Conservation (phyloP, 2,329 filamentous ascomycete species). For the Ampelomyces quisqualis region DNA sequence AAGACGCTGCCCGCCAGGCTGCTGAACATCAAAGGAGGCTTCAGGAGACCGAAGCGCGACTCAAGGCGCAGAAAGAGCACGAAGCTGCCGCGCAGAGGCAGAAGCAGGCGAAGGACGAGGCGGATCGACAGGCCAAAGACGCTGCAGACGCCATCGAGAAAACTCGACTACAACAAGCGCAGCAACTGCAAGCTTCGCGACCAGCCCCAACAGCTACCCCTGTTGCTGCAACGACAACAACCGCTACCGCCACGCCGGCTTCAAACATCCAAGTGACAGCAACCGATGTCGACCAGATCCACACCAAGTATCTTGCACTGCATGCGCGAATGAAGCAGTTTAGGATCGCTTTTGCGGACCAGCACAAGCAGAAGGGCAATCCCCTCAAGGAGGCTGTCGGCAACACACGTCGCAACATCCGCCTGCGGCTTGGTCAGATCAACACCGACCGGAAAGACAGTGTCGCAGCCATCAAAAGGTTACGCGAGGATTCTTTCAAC, state of each 20-base stretch:
- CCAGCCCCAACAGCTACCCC: conserved; percentile 5
- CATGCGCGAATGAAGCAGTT: conserved; percentile 43
- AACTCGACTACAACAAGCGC: conserved; percentile 22
- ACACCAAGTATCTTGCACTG: conserved; percentile 39
- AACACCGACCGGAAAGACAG: conserved; percentile 32
- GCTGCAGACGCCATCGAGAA: conserved; percentile 28
- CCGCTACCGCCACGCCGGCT: not conserved
- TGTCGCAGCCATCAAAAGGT: conserved; percentile 25
- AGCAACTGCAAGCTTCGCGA: conserved; percentile 12
- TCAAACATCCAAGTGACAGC: conserved; percentile 11
- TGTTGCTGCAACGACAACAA: not conserved
- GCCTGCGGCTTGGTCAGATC: conserved; percentile 38
- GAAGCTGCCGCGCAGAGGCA: conserved; percentile 33
- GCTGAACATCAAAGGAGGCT: conserved; percentile 31
- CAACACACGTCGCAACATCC: conserved; percentile 36
- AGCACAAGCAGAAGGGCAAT: conserved; percentile 24
- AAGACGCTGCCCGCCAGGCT: conserved; percentile 32
- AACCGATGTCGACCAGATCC: conserved; percentile 31
- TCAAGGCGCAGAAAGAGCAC: conserved; percentile 33
- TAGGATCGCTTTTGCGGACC: conserved; percentile 31
- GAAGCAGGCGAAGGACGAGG: conserved; percentile 32
- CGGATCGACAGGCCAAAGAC: conserved; percentile 33
- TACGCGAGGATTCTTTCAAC: conserved; percentile 35
- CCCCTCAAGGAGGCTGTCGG: conserved; percentile 35
- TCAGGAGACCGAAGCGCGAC: conserved; percentile 34